Evolutionary conservation across 768 basidiomycete genomes (phyloP), one percentile per base, ranked within the genome.

Genomic region (Trametes maxima): DNA sequence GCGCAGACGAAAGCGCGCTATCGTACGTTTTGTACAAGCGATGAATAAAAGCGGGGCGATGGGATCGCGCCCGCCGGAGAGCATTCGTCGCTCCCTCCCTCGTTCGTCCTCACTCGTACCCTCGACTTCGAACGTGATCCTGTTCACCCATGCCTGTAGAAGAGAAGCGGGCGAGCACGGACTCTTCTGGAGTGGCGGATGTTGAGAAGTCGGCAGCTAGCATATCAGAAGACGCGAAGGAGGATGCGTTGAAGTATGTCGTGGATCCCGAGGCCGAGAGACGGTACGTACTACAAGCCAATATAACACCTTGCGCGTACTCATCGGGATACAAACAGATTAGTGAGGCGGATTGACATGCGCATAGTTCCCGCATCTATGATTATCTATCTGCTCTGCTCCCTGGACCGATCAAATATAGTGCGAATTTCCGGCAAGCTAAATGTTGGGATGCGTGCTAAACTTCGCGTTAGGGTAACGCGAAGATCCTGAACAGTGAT

Each of bases 301-400:
- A 12, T 13, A 10, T 46, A 12, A 33, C 28, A 8, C 8, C 21
- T 1, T 12, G 16, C 13, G 22, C 19, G 39, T 22, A 5, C 47
- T 40, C 12, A 48, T 22, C 22, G 3, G 19, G 10, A 36, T 35
- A 39, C 55, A 11, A n/a, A 21, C 47, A 67, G 64, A 22, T 52
- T 66, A 3, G 35, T 67, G 16, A 60, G 70, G 39, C 70, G 68
- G 25, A 65, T 75, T 33, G 73, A 74, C 60, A 19, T 63, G 47
- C 68, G 72, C n/a, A 73, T 78, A 43, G 67, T 78, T 1, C 77
- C 77, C 16, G 67, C 70, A 28, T 64, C 73, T 1, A 74, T 73
- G 68, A 56, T 73, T 42, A 73, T 78, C 13, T 78, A 77, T 59
- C 65, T 78, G 6, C 72, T 79, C 3, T 74, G 70, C 50, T 68